phyloP scores from a whole-genome alignment of 805 yeast genomes.

The Kodamaea lidongshanica region DNA sequence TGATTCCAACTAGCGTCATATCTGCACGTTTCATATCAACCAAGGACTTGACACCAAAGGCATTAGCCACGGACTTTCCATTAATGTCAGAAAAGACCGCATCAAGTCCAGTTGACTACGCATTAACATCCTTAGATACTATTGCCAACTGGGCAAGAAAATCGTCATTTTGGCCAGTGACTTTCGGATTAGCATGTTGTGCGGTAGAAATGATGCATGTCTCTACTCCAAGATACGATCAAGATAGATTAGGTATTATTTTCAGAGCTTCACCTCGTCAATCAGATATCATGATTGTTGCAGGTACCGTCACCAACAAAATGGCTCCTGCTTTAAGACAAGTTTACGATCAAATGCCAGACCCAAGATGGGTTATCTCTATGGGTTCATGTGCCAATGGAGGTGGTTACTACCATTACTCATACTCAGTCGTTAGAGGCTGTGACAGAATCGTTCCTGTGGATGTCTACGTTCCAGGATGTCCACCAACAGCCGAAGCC shows the following conservation, averaged over 20 bases:
- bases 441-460: conserved; percentile 86
- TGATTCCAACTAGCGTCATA: conserved; percentile 11
- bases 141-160: conserved; percentile 89
- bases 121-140: conserved; percentile 73
- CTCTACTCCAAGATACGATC: conserved; percentile 86
- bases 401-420: conserved; percentile 88
- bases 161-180: conserved; percentile 90
- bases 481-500: conserved; percentile 90
- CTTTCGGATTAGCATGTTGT: conserved; percentile 88
- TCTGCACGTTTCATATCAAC: conserved; percentile 25
- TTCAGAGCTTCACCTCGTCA: conserved; percentile 93
- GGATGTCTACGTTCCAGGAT: conserved; percentile 86
- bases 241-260: conserved; percentile 86
- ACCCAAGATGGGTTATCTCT: conserved; percentile 89
- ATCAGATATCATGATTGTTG: conserved; percentile 86
- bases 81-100: conserved; percentile 58
- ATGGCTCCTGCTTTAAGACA: conserved; percentile 93
- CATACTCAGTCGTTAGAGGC: conserved; percentile 84
- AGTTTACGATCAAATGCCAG: conserved; percentile 92
- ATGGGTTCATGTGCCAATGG: conserved; percentile 96
- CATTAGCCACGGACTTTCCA: conserved; percentile 62
- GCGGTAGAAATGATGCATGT: conserved; percentile 96
- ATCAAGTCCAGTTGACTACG: conserved; percentile 63
- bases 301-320: conserved; percentile 85
- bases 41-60: conserved; percentile 44